Percentiles rank a stretch among this genome's conserved stretches.
phyloP scores from a whole-genome alignment of 139 green algal genomes.

The Micractinium conductrix region DNA sequence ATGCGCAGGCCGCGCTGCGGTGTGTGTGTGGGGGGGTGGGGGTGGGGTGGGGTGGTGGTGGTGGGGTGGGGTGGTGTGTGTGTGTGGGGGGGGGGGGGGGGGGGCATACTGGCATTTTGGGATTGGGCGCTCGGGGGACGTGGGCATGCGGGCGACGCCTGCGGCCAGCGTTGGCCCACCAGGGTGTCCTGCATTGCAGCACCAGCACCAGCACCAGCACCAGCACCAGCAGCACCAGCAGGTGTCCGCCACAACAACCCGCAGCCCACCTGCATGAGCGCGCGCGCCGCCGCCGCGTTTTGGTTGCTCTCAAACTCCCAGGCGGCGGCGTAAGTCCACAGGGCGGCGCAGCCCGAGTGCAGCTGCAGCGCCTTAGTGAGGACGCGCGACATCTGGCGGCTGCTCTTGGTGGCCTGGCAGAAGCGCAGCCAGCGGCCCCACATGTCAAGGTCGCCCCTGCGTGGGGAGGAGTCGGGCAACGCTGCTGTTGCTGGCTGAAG shows the following conservation, averaged over 20 bases:
- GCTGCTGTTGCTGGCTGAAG: too few relatives aligned
- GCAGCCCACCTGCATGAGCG: slow-evolving; percentile 96
- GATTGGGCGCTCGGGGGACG: too few relatives aligned
- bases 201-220: too few relatives aligned
- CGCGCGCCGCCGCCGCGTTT: slow-evolving; percentile 80
- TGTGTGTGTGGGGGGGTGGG: too few relatives aligned
- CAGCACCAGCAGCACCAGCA: too few relatives aligned
- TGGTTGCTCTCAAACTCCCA: slow-evolving; percentile 90
- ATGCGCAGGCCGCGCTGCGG: slow-evolving; percentile 24
- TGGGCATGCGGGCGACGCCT: too few relatives aligned
- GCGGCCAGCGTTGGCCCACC: too few relatives aligned
- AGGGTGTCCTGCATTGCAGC: too few relatives aligned
- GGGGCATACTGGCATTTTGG: too few relatives aligned
- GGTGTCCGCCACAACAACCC: too few relatives aligned
- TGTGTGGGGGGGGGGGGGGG: slow-evolving; percentile 53
- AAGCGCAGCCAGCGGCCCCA: slow-evolving; percentile 89
- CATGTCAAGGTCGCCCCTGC: slow-evolving; percentile 79
- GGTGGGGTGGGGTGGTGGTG: too few relatives aligned
- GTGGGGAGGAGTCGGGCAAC: too few relatives aligned
- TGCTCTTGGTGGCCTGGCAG: slow-evolving; percentile 69
- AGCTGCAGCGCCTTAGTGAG: slow-evolving; percentile 85
- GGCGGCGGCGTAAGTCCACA: slow-evolving; percentile 90
- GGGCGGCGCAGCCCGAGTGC: slow-evolving; percentile 76
- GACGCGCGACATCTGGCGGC: slow-evolving; percentile 69
- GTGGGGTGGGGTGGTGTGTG: background rate